Evolutionary conservation across 1,139 yeast species (phyloP), one percentile per base, ranked within the genome.

Genomic region (Blastobotrys arbuscula): DNA sequence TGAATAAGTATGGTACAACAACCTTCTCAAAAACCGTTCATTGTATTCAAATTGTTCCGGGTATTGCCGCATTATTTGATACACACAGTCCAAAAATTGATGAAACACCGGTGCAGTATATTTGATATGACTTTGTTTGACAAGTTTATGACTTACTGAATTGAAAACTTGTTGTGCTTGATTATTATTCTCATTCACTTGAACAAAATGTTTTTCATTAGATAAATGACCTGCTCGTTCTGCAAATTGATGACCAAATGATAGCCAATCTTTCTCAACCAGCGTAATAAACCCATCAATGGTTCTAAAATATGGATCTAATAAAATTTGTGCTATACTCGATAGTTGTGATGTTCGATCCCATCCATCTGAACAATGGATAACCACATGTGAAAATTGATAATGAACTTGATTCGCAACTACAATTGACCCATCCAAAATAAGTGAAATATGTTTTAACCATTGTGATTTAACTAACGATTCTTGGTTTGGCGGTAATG

Each of bases 281-380:
- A 92, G 71, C 0, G 82, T 76, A 70, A 86, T 84, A 60, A 92
- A 88, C 2, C 98, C 98, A 51, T 86, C 83, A 8, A 86, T 59
- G 0, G 98, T 89, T 55, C 98, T 75, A 65, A 77, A 92, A 62
- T 78, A 88, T 0, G 97, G 97, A 65, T 94, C 98, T 20, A 90
- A 72, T 61, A 96, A 87, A 7, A 94, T 69, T 65, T 92, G 95
- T 39, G 90, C 81, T 52, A 92, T 69, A 3, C 96, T 84, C 9
- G 90, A 78, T 1, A 90, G 78, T 62, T 92, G 97, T 0, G 97
- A 80, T 0, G 98, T 94, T 51, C 98, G 73, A 64, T 92, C 98
- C 98, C 98, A 92, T 0, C 98, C 98, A 69, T 92, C 98, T 0
- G 97, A 89, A 63, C 98, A 92, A 67, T 92, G 98, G 10, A 94